phyloP scores from a whole-genome alignment of 305 asterid species.

The Fraxinus nigra region DNA sequence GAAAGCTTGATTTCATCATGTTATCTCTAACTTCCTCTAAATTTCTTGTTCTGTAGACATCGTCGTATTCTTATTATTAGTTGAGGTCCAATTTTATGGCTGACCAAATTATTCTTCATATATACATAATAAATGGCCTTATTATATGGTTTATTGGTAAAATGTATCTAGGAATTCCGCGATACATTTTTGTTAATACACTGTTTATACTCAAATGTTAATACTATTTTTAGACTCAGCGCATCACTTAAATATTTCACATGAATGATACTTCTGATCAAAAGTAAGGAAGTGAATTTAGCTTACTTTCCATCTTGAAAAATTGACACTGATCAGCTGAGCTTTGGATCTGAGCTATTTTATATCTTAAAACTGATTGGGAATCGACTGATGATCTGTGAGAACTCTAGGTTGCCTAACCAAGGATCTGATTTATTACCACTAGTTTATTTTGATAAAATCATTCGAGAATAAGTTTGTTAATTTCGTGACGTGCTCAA shows the following conservation, averaged over 20 bases:
- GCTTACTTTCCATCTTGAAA: not conserved
- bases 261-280: not conserved
- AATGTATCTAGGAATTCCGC: not conserved
- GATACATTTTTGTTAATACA: not conserved
- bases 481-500: not conserved
- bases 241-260: not conserved
- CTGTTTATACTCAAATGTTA: not conserved
- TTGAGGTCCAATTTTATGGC: not conserved
- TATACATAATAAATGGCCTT: not conserved
- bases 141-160: not conserved
- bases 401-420: not conserved
- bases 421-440: not conserved
- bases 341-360: not conserved
- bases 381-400: not conserved
- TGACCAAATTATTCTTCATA: not conserved
- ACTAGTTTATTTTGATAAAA: not conserved
- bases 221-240: not conserved
- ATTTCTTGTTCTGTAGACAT: not conserved
- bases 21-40: not conserved
- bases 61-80: not conserved
- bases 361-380: not conserved
- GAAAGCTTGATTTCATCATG: slow-evolving; percentile 12
- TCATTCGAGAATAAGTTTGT: not conserved
- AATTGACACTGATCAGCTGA: not conserved
- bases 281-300: not conserved